Conservation (phyloP, 441 rosid species). For the Raphanus hybrid region DNA sequence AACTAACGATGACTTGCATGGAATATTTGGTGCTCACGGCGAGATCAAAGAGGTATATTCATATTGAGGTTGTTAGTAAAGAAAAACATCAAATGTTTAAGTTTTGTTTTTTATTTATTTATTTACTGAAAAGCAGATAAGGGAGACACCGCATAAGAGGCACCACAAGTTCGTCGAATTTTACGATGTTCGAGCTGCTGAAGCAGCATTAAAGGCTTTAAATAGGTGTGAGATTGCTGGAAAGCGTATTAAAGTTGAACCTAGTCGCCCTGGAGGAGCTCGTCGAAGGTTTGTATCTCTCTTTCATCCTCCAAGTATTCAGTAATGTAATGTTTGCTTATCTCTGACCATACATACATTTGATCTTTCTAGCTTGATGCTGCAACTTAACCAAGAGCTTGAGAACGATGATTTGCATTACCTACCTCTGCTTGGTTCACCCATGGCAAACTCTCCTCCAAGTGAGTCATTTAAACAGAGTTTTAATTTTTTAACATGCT, state of each 20-base stretch:
- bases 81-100: slow-evolving; percentile 21
- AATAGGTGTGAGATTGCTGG: slow-evolving; percentile 98
- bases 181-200: slow-evolving; percentile 96
- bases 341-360: slow-evolving; percentile 13
- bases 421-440: slow-evolving; percentile 77
- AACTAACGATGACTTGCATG: slow-evolving; percentile 90
- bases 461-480: slow-evolving; percentile 48
- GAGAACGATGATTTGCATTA: slow-evolving; percentile 87
- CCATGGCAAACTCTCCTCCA: slow-evolving; percentile 87
- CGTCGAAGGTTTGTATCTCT: slow-evolving; percentile 78
- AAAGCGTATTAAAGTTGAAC: slow-evolving; percentile 97
- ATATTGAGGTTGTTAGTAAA: no score
- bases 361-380: slow-evolving; percentile 68
- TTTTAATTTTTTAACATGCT: no score
- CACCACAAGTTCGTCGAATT: slow-evolving; percentile 97
- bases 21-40: slow-evolving; percentile 93
- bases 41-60: slow-evolving; percentile 93
- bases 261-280: slow-evolving; percentile 99
- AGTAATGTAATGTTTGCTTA: neutral
- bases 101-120: slow-evolving; percentile 12
- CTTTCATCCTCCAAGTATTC: neutral
- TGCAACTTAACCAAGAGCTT: slow-evolving; percentile 87
- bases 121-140: slow-evolving; percentile 64
- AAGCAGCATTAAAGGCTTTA: slow-evolving; percentile 90
- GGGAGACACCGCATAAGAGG: slow-evolving; percentile 99